Base-by-base conservation (phyloP, 2,329 filamentous ascomycete species). In the Davidsoniella eucalypti region DNA sequence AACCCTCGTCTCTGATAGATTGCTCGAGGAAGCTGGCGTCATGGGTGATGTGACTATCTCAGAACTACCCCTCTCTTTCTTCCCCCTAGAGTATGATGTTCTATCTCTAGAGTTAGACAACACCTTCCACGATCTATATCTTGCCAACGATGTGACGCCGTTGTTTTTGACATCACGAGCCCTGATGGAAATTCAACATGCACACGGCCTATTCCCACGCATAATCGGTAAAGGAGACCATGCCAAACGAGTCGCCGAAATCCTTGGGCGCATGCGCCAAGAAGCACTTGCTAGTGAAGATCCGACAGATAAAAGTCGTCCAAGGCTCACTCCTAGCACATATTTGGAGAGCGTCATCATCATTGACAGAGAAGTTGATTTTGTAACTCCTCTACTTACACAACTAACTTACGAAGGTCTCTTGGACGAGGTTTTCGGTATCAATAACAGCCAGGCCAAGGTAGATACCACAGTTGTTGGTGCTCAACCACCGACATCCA, bases 161-260 rank as follows among this genome's bases (percentile, higher is more conserved):
- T 80, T 87, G 21, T 94, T 90, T 60, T 72, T 94, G 36, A 75
- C 94, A 55, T 87, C 92, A 48, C 87, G 83, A 64, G 90, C 92
- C 18, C 72, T 98, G 56, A 98, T 98, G 92, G 80, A 82, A 33
- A 79, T 98, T 54, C 92, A 98, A 63, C 82, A 87, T 61, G 82
- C 83, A 58, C 82, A 95, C 65, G 93, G 92, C 2, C 76, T 98
- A 10, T 96, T 98, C 57, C 93, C 92, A 23, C 79, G 90, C 12
- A 92, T 98, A 53, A 81, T 93, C 44, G 92, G 92, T 25, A 96
- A 98, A 65, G 92, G 92, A 17, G 88, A 98, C 58, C 88, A 94
- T 63, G 90, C 87, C 36, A 88, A 90, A 61, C 80, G 80, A 46
- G 76, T 98, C 2, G 84, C 87, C 42, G 88, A 96, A 60, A 71